Evolutionary conservation across 306 rosid species (phyloP).

Genomic region (Phaseolus lunatus): DNA sequence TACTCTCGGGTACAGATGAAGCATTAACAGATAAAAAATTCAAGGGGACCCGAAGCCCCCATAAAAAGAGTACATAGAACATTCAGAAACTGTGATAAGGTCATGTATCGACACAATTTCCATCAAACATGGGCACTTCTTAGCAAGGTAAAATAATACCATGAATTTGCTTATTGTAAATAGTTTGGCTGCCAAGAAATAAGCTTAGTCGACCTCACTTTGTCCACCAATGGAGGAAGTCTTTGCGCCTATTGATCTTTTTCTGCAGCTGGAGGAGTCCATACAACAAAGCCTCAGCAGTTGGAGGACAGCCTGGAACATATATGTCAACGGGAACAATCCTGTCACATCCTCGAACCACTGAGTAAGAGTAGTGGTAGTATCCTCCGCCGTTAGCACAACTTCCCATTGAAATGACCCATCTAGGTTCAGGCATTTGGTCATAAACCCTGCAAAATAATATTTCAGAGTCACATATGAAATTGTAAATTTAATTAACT

Average conservation of each 20-base stretch:
- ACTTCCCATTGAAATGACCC: slow-evolving; percentile 99
- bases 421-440: slow-evolving; percentile 99
- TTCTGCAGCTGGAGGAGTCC: slow-evolving; percentile 98
- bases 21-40: slow-evolving; percentile 41
- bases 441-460: slow-evolving; percentile 90
- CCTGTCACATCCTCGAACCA: slow-evolving; percentile 95
- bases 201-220: slow-evolving; percentile 61
- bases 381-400: slow-evolving; percentile 99
- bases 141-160: slow-evolving; percentile 50
- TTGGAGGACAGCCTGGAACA: slow-evolving; percentile 98
- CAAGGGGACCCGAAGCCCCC: slow-evolving; percentile 35
- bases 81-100: slow-evolving; percentile 43
- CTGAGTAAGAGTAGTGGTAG: slow-evolving; percentile 96
- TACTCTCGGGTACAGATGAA: slow-evolving; percentile 39
- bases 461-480: slow-evolving; percentile 19
- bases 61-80: slow-evolving; percentile 41
- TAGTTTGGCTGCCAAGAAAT: slow-evolving; percentile 45
- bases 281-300: slow-evolving; percentile 92
- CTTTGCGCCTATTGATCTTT: slow-evolving; percentile 98
- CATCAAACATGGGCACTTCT: slow-evolving; percentile 53
- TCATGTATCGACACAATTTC: slow-evolving; percentile 49
- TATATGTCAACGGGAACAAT: slow-evolving; percentile 96
- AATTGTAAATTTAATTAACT: slow-evolving; percentile 10
- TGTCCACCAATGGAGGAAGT: slow-evolving; percentile 96
- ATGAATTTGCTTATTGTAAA: slow-evolving; percentile 52